A percentile compares a stretch with the other conserved stretches of the same genome.
phyloP scores from a whole-genome alignment of 2,329 filamentous ascomycete species.

The Pseudocercospora pini-densiflorae region DNA sequence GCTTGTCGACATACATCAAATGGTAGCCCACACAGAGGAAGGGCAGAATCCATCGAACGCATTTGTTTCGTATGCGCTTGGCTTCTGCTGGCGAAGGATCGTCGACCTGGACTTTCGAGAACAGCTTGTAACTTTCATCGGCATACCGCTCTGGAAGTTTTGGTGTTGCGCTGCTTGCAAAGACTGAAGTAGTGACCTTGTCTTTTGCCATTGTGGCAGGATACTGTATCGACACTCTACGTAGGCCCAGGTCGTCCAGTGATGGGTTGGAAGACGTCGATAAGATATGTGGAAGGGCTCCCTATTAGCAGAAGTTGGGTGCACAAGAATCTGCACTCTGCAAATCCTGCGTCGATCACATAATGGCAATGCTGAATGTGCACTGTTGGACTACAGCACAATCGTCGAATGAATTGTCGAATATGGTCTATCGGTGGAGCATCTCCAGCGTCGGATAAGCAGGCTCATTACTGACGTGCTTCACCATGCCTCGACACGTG shows the following conservation, averaged over 20 bases:
- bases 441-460: not conserved
- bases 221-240: not conserved
- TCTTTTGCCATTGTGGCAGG: conserved; percentile 20
- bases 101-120: conserved; percentile 23
- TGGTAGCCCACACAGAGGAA: conserved; percentile 28
- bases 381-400: not conserved
- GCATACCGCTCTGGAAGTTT: conserved; percentile 21
- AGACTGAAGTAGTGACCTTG: not conserved
- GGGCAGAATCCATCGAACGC: conserved; percentile 24
- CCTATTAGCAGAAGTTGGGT: not conserved
- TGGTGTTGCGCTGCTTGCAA: conserved; percentile 10
- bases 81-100: conserved; percentile 26
- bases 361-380: conserved; percentile 11
- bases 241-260: too few relatives aligned
- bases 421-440: not conserved
- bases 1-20: conserved; percentile 29
- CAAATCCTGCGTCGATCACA: conserved; percentile 8
- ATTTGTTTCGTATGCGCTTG: conserved; percentile 23
- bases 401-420: not conserved
- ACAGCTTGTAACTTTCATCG: conserved; percentile 28
- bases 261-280: too few relatives aligned
- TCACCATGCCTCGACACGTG: not conserved
- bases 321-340: not conserved
- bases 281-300: too few relatives aligned
- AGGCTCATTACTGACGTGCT: not conserved